These are phyloP conservation scores for Phytophthora podocarpi DNA, from an alignment of 352 stramenopile species.

Conservation along the genomic window DNA sequence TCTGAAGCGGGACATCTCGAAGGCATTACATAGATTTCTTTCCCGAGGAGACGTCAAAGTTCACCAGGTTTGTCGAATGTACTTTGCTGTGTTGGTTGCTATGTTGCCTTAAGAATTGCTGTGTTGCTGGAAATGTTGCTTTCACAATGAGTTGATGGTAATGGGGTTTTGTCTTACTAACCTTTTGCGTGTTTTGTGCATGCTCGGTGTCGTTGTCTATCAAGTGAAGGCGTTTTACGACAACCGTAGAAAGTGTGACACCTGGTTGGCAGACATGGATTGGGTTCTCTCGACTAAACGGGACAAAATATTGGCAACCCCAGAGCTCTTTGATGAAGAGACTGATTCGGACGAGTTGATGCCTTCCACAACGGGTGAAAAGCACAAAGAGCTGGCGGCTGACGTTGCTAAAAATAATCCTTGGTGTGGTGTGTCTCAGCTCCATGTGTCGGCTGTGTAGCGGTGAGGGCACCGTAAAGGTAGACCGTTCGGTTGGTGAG, in stretches of 20 bases:
- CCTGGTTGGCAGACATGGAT: not conserved
- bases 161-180: conserved; percentile 2
- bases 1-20: not conserved
- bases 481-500: not conserved
- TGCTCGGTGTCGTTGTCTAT: not conserved
- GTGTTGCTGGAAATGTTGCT: not conserved
- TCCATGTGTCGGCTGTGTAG: not conserved
- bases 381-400: not conserved
- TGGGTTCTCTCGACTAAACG: not conserved
- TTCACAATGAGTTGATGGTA: too few species aligned
- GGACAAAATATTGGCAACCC: not conserved
- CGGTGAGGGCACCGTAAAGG: too few species aligned
- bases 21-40: not conserved
- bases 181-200: not conserved
- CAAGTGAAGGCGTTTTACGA: not conserved
- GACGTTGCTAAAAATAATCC: not conserved
- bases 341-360: not conserved
- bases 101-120: conserved; percentile 3
- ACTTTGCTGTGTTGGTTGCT: not conserved
- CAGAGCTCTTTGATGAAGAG: not conserved
- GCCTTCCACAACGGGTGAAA: not conserved
- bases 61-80: conserved; percentile 12
- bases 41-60: not conserved
- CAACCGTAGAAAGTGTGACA: not conserved
- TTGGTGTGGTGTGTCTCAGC: not conserved